Percentiles rank a stretch among this genome's conserved stretches.
These are phyloP conservation scores for Fusarium nelsonii DNA, from an alignment of 2,329 filamentous ascomycete species.

Conservation along the genomic window DNA sequence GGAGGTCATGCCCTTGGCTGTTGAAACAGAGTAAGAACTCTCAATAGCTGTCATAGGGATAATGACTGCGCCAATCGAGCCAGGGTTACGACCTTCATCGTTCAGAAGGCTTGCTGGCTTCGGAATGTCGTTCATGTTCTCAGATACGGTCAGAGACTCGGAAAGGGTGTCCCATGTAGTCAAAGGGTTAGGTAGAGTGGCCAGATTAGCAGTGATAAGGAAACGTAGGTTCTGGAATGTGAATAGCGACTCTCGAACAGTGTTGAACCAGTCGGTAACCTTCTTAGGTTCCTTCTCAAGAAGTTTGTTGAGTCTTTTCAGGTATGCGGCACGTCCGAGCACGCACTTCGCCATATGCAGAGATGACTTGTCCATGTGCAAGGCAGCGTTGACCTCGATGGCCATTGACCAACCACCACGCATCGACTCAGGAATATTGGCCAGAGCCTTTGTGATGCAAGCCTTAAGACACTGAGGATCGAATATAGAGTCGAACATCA, in stretches of 20 bases:
- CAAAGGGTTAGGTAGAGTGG: constrained; percentile 79
- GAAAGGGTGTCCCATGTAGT: constrained; percentile 77
- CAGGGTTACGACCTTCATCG: constrained; percentile 78
- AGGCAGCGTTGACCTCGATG: constrained; percentile 76
- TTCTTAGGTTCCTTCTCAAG: constrained; percentile 80
- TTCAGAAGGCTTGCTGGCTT: constrained; percentile 79
- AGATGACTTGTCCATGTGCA: constrained; percentile 83
- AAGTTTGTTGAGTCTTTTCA: constrained; percentile 85
- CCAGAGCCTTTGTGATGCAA: constrained; percentile 81
- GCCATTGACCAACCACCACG: constrained; percentile 81
- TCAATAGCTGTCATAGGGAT: constrained; percentile 94
- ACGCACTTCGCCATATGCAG: constrained; percentile 82
- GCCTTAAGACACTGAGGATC: constrained; percentile 76
- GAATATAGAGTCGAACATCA: constrained; percentile 91
- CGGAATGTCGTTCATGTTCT: constrained; percentile 75
- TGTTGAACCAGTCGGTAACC: constrained; percentile 82
- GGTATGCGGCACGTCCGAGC: constrained; percentile 87
- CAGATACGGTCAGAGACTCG: constrained; percentile 53
- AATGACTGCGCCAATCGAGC: constrained; percentile 79
- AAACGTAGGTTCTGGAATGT: constrained; percentile 87
- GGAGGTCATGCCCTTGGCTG: constrained; percentile 78
- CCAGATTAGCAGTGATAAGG: constrained; percentile 84
- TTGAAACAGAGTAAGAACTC: constrained; percentile 87
- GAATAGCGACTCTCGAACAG: constrained; percentile 80
- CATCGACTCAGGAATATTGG: constrained; percentile 92